phyloP scores from a whole-genome alignment of 2,329 filamentous ascomycete species.

The Alternaria ethzedia region DNA sequence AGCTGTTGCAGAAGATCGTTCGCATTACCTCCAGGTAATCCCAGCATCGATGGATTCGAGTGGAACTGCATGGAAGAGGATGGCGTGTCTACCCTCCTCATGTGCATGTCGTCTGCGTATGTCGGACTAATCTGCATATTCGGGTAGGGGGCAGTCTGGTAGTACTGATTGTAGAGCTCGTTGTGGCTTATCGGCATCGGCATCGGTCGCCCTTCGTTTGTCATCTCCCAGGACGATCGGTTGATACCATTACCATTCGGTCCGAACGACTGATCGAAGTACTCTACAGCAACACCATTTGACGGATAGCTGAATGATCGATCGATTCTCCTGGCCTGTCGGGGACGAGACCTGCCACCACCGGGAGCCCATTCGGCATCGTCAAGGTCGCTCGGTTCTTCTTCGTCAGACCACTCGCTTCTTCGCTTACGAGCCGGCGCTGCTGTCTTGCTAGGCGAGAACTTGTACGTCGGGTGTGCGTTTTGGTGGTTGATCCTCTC shows the following conservation, averaged over 20 bases:
- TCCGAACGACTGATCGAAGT: slow-evolving; percentile 37
- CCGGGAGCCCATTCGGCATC: slow-evolving; percentile 48
- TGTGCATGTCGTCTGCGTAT: slow-evolving; percentile 48
- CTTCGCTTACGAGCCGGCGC: slow-evolving; percentile 57
- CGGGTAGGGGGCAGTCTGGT: slow-evolving; percentile 57
- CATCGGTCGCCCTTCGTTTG: slow-evolving; percentile 58
- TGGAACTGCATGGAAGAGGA: slow-evolving; percentile 37
- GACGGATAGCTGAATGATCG: slow-evolving; percentile 34
- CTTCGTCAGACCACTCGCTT: slow-evolving; percentile 46
- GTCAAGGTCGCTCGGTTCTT: slow-evolving; percentile 52
- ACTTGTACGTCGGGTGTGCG: slow-evolving; percentile 92
- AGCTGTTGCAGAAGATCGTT: slow-evolving; percentile 47
- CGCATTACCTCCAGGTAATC: slow-evolving; percentile 49
- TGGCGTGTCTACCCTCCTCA: slow-evolving; percentile 50
- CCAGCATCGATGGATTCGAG: slow-evolving; percentile 42
- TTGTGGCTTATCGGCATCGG: slow-evolving; percentile 55
- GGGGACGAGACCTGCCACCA: slow-evolving; percentile 27
- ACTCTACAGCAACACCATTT: slow-evolving; percentile 30
- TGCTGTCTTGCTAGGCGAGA: slow-evolving; percentile 77
- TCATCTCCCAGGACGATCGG: slow-evolving; percentile 59
- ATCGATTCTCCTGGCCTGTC: slow-evolving; percentile 33
- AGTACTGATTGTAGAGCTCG: slow-evolving; percentile 58
- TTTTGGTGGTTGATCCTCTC: slow-evolving; percentile 84
- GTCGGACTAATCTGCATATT: slow-evolving; percentile 35
- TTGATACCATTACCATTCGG: slow-evolving; percentile 45